Evolutionary conservation across 768 basidiomycete genomes (phyloP).

Genomic region (Tylopilus intermedius): DNA sequence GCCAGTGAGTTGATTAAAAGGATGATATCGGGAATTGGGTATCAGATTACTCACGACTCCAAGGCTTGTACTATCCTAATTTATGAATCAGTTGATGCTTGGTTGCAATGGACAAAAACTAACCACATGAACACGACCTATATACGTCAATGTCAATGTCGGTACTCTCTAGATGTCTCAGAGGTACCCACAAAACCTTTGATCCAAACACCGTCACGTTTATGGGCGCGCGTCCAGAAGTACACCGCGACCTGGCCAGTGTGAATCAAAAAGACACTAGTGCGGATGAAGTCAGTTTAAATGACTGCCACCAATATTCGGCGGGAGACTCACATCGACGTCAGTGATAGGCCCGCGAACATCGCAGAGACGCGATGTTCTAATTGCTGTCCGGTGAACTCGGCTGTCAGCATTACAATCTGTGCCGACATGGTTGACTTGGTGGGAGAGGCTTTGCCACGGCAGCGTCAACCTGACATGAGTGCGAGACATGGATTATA

Average conservation of each 20-base stretch:
- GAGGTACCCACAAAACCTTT: slow-evolving; percentile 17
- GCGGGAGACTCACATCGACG: slow-evolving; percentile 7
- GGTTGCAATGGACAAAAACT: background rate
- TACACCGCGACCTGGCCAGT: slow-evolving; percentile 23
- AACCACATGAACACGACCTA: slow-evolving; percentile 23
- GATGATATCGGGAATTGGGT: background rate
- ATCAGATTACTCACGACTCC: slow-evolving; percentile 9
- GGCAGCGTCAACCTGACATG: background rate
- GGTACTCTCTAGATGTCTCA: no score
- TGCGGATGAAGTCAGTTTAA: background rate
- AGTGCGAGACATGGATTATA: slow-evolving; percentile 4
- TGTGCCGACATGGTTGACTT: slow-evolving; percentile 5
- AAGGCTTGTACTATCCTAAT: slow-evolving; percentile 18
- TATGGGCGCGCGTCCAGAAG: slow-evolving; percentile 15
- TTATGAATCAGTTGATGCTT: slow-evolving; percentile 2
- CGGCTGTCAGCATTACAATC: background rate
- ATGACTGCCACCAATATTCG: background rate
- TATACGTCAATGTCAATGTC: background rate
- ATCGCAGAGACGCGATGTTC: slow-evolving; percentile 6
- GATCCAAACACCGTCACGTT: slow-evolving; percentile 20
- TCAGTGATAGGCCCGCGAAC: slow-evolving; percentile 10
- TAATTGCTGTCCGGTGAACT: slow-evolving; percentile 3
- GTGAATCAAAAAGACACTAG: slow-evolving; percentile 20
- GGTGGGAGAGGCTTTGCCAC: background rate
- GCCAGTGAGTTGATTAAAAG: background rate